Evolutionary conservation across 2,329 filamentous ascomycete species (phyloP), one percentile per base, ranked within the genome.

Genomic region (Lasiodiplodia citricola): DNA sequence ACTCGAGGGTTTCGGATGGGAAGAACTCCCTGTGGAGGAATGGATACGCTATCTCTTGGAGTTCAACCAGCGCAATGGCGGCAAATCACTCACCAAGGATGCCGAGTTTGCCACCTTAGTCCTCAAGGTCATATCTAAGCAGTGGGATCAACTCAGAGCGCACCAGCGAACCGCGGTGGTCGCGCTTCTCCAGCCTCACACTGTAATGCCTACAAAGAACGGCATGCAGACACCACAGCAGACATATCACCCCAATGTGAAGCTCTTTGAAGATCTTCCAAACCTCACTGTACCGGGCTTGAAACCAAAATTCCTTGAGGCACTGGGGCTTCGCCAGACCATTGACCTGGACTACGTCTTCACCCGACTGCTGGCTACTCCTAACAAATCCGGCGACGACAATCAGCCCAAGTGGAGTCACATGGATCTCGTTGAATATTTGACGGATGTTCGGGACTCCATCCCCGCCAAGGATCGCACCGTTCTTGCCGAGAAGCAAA

Each of bases 341-440:
- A 90, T 99, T 23, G 96, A 99, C 73, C 83, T 99, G 2, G 93
- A 93, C 38, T 95, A 96, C 37, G 96, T 99, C 37, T 98, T 99
- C 75, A 91, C 92, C 28, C 88, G 95, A 55, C 86, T 99, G 54
- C 44, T 66, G 21, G 63, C 68, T 7, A 47, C 47, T 28, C 68
- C 62, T 4, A 66, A 60, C 38, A 66, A 58, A 35, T 31, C 50
- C 10, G 28, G 47, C 23, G 41, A 44, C 8, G 62, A 55, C 28
- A 54, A 86, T 31, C 84, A 83, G 25, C 81, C 83, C 25, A 86
- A 90, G 78, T 97, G 93, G 92, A 97, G 93, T 69, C 95, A 98
- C 77, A 90, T 97, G 70, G 95, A 99, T 77, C 84, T 99, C 31
- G 94, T 99, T 79, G 95, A 94, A 74, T 99, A 99, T 74, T 87